phyloP scores from a whole-genome alignment of 352 stramenopile species.

The Phytopythium sindhum region DNA sequence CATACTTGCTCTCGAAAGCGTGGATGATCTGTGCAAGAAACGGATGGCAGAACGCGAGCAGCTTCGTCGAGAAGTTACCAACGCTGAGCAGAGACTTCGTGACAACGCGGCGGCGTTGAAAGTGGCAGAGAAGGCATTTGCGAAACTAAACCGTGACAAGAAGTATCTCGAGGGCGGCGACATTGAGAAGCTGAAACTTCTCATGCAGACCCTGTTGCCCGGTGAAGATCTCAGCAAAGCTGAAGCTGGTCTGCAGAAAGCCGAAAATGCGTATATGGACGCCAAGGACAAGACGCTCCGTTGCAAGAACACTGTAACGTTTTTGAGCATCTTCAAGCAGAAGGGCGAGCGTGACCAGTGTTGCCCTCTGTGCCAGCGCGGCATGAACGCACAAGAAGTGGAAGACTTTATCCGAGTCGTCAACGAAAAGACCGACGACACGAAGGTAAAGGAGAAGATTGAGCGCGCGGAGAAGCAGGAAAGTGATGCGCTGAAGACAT shows the following conservation, averaged over 20 bases:
- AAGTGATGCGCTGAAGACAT: slow-evolving; percentile 35
- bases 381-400: slow-evolving; percentile 56
- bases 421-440: slow-evolving; percentile 72
- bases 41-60: background rate
- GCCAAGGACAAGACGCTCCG: slow-evolving; percentile 81
- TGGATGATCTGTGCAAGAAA: slow-evolving; percentile 3
- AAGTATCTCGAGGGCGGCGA: slow-evolving; percentile 49
- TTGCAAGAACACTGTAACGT: slow-evolving; percentile 80
- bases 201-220: slow-evolving; percentile 47
- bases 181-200: slow-evolving; percentile 42
- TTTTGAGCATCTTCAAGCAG: slow-evolving; percentile 81
- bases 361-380: slow-evolving; percentile 70
- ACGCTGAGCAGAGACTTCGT: slow-evolving; percentile 39
- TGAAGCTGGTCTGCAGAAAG: slow-evolving; percentile 41
- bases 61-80: background rate
- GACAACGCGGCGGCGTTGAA: slow-evolving; percentile 53
- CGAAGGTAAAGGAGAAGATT: slow-evolving; percentile 77
- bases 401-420: slow-evolving; percentile 58
- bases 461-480: slow-evolving; percentile 56
- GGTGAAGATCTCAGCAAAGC: slow-evolving; percentile 41
- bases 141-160: slow-evolving; percentile 36
- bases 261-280: slow-evolving; percentile 66
- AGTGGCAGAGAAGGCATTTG: slow-evolving; percentile 40
- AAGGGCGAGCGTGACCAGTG: slow-evolving; percentile 80
- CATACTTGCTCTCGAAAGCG: background rate